Conservation (phyloP, 2,329 filamentous ascomycete species). For the Beauveria brongniartii region DNA sequence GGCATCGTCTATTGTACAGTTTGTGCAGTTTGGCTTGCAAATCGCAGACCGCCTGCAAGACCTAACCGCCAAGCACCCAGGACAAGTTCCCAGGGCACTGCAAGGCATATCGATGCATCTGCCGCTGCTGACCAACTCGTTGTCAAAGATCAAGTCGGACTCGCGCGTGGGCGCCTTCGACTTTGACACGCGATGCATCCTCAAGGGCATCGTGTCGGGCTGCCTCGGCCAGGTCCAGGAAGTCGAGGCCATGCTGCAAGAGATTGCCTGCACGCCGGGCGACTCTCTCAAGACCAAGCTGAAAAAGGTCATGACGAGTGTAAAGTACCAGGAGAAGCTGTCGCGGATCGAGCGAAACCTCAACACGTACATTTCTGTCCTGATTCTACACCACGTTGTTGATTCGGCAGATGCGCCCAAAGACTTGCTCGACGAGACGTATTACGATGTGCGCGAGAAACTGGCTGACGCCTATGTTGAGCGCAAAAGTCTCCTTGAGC, state of each 20-base stretch:
- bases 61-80: conserved; percentile 4
- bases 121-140: conserved; percentile 7
- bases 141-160: conserved; percentile 6
- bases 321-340: conserved; percentile 6
- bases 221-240: conserved; percentile 7
- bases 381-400: conserved; percentile 7
- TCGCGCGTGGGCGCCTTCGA: not conserved
- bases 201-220: conserved; percentile 8
- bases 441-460: conserved; percentile 5
- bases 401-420: conserved; percentile 4
- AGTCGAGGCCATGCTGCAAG: conserved; percentile 6
- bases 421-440: not conserved
- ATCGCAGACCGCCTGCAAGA: conserved; percentile 9
- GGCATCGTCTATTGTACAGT: conserved; percentile 8
- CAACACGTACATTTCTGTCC: conserved; percentile 8
- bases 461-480: not conserved
- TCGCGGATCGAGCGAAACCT: conserved; percentile 3
- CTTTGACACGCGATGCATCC: conserved; percentile 9
- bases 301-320: conserved; percentile 9
- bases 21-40: conserved; percentile 10
- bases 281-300: conserved; percentile 4
- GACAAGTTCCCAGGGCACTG: conserved; percentile 6
- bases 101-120: conserved; percentile 10
- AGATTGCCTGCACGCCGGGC: conserved; percentile 8
- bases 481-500: not conserved